phyloP scores from a whole-genome alignment of 2,329 filamentous ascomycete species.

The Elsinoe perseae region DNA sequence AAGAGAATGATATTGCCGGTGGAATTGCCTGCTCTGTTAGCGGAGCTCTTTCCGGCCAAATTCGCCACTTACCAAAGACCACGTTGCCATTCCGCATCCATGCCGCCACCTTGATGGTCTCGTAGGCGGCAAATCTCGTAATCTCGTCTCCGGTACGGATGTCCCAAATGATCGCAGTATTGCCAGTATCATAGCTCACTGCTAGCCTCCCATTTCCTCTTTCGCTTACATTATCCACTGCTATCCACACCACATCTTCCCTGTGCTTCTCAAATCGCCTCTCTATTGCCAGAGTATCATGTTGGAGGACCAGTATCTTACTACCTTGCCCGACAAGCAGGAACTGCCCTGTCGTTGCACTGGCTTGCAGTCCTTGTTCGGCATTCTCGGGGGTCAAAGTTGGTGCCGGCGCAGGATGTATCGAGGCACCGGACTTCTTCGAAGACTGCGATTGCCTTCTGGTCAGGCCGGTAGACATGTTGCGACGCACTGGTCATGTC shows the following conservation, averaged over 20 bases:
- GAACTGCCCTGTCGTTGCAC: constrained; percentile 82
- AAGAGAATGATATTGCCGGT: constrained; percentile 93
- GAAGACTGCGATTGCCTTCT: constrained; percentile 11
- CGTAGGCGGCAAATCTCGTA: constrained; percentile 85
- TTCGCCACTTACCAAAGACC: constrained; percentile 69
- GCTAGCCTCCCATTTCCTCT: constrained; percentile 74
- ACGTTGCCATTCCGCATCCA: constrained; percentile 99
- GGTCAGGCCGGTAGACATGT: constrained; percentile 32
- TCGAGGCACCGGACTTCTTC: constrained; percentile 21
- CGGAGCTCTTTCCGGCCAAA: constrained; percentile 9
- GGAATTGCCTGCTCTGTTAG: constrained; percentile 60
- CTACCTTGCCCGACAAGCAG: constrained; percentile 81
- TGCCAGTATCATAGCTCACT: constrained; percentile 84
- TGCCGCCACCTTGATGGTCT: constrained; percentile 71
- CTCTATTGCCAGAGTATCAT: constrained; percentile 86
- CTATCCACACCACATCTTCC: constrained; percentile 74
- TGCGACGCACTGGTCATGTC: constrained; percentile 21
- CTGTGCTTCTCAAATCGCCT: constrained; percentile 75
- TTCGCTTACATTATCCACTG: constrained; percentile 87
- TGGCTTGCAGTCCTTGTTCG: constrained; percentile 65
- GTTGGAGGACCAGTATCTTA: constrained; percentile 77
- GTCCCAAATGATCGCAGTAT: constrained; percentile 96
- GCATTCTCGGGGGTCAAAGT: constrained; percentile 39
- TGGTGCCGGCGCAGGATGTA: constrained; percentile 34
- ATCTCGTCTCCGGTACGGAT: constrained; percentile 84